Evolutionary conservation across 2,329 filamentous ascomycete species (phyloP), one percentile per base, ranked within the genome.

Genomic region (Lachnellula cervina): DNA sequence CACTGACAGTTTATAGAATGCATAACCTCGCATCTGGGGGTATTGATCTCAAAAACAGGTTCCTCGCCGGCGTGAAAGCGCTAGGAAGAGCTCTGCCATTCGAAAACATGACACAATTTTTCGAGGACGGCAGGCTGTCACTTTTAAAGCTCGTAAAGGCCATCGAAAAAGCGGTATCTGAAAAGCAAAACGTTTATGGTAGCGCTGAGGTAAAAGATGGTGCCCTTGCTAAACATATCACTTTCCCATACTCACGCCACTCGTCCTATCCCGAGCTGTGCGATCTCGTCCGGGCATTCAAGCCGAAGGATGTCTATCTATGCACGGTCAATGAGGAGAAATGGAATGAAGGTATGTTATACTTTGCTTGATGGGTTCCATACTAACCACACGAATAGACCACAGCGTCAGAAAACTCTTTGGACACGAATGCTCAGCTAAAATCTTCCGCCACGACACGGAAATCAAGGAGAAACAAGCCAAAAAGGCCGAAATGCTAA

Each of bases 191-290:
- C 14, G 17, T 38, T 7, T 14, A 25, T 9, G 25, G 25, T 6
- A 32, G 14, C 28, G 21, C 21, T 9, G n/a, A 16, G 9, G 32
- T 21, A 51, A 40, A 16, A 35, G 21, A 55, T n/a, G 43, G 49
- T 5, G 16, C 11, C n/a, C 56, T 69, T 14, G 60, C 64, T 1
- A 65, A 56, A 48, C 35, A 58, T 11, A 81, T 86, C 3, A 73
- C 69, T 0, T 97, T 96, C 62, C 89, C 92, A 0, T 97, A 92
- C 67, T 93, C 93, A 0, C 82, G 93, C 1, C 93, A 97, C 70
- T 95, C 93, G 0, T 96, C 90, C 0, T 93, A 94, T 58, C 74
- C 77, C 0, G 93, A 97, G 68, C 79, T 96, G 2, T 87, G 89
- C 60, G 73, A 83, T 52, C 73, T 97, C 0, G 77, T 96, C 1